phyloP scores from a whole-genome alignment of 192 early-diverging fungal genomes.

The Coemansia sp. region DNA sequence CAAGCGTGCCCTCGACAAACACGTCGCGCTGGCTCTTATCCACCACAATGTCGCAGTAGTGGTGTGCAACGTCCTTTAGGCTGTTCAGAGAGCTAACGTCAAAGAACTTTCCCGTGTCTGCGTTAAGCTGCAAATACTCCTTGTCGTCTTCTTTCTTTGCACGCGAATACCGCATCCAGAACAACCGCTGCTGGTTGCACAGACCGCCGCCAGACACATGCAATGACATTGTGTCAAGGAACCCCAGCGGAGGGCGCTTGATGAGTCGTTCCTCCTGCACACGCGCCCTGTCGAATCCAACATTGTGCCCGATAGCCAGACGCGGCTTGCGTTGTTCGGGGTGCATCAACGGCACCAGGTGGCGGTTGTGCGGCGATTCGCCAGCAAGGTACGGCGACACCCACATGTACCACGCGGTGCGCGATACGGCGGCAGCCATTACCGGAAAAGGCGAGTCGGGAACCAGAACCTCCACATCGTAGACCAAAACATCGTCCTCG shows the following conservation, averaged over 20 bases:
- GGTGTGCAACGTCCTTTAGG: conserved; percentile 73
- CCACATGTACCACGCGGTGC: conserved; percentile 88
- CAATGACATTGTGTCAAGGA: conserved; percentile 91
- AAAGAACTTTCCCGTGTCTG: conserved; percentile 55
- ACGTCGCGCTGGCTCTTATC: conserved; percentile 65
- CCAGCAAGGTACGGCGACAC: conserved; percentile 75
- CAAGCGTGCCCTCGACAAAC: conserved; percentile 61
- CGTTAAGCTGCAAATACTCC: conserved; percentile 53
- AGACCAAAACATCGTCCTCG: conserved; percentile 68
- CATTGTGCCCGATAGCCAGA: conserved; percentile 86
- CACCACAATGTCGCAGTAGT: conserved; percentile 69
- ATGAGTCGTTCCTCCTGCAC: conserved; percentile 82
- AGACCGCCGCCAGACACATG: conserved; percentile 88
- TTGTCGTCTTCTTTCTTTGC: conserved; percentile 51
- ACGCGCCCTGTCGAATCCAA: conserved; percentile 87
- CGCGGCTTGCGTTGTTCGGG: conserved; percentile 49
- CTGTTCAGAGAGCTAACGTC: conserved; percentile 65
- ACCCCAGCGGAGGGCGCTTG: conserved; percentile 59
- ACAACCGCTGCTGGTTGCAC: conserved; percentile 81
- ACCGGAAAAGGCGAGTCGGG: conserved; percentile 70
- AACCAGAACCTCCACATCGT: conserved; percentile 84
- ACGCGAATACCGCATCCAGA: conserved; percentile 74
- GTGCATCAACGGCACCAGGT: conserved; percentile 66
- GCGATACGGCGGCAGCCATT: conserved; percentile 77
- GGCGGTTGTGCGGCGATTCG: conserved; percentile 44